Percentiles rank a stretch among this genome's conserved stretches.
These are phyloP conservation scores for Yarrowia galli DNA, from an alignment of 1,139 yeast species.

Conservation along the genomic window DNA sequence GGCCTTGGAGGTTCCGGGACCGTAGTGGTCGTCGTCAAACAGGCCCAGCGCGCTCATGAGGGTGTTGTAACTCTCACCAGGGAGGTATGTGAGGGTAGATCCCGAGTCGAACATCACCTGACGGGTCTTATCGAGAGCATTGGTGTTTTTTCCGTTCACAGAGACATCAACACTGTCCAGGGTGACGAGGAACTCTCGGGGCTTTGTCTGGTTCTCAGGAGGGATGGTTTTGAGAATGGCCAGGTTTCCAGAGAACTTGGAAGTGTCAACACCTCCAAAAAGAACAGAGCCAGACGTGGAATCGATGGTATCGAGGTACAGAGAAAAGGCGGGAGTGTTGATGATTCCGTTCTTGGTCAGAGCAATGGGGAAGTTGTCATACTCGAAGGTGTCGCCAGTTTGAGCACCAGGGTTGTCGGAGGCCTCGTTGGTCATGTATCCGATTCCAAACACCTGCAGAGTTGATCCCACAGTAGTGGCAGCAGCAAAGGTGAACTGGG, in stretches of 20 bases:
- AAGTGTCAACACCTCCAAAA: conserved; percentile 66
- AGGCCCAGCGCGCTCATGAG: conserved; percentile 46
- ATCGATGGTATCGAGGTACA: conserved; percentile 62
- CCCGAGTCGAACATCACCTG: conserved; percentile 63
- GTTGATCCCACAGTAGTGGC: conserved; percentile 11
- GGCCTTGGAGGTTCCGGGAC: conserved; percentile 14
- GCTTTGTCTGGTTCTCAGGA: not conserved
- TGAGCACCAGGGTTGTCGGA: conserved; percentile 2
- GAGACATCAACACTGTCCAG: conserved; percentile 1
- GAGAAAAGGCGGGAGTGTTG: conserved; percentile 59
- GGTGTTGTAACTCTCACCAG: conserved; percentile 45
- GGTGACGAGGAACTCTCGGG: conserved; percentile 19
- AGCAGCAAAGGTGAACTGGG: conserved; percentile 30
- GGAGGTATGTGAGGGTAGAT: conserved; percentile 65
- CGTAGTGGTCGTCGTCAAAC: conserved; percentile 32
- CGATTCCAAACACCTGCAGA: conserved; percentile 18
- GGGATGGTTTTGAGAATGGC: conserved; percentile 46
- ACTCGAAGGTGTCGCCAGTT: conserved; percentile 43
- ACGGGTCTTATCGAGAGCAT: conserved; percentile 18
- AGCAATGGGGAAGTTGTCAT: conserved; percentile 57
- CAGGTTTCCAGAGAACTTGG: conserved; percentile 60
- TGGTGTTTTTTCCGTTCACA: not conserved
- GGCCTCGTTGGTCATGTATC: conserved; percentile 16
- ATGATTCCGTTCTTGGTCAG: conserved; percentile 60
- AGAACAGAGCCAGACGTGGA: conserved; percentile 57